Evolutionary conservation across 148 eudicot genomes (phyloP).

Genomic region (Persicaria tinctoria): DNA sequence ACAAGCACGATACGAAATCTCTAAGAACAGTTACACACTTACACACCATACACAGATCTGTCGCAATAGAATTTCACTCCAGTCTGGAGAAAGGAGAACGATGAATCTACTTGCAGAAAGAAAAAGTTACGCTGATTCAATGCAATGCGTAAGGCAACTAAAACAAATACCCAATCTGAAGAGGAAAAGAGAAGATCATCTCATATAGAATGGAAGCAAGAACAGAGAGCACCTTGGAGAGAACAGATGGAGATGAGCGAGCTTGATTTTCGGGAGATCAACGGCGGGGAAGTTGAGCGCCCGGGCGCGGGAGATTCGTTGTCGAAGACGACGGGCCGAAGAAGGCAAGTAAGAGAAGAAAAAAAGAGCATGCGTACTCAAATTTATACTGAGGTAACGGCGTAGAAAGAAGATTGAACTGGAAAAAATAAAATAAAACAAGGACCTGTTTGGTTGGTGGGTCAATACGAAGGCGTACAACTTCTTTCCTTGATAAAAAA

Average conservation of each 20-base stretch:
- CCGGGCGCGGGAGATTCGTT: background rate
- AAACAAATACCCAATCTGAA: background rate
- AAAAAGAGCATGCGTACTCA: background rate
- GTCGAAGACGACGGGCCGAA: background rate
- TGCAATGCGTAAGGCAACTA: background rate
- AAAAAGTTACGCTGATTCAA: background rate
- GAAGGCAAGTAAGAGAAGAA: background rate
- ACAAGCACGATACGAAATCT: background rate
- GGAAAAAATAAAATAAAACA: background rate
- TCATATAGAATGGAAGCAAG: background rate
- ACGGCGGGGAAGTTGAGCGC: background rate
- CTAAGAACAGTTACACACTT: background rate
- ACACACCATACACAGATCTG: background rate
- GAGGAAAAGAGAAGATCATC: background rate
- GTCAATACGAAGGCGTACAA: background rate
- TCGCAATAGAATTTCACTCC: background rate
- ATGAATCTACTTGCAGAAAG: background rate
- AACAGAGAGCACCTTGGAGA: conserved; percentile 3
- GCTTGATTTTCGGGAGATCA: background rate
- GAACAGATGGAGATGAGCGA: background rate
- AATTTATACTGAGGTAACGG: background rate
- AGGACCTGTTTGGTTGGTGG: background rate
- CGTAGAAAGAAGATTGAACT: background rate
- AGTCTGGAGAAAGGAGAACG: background rate
- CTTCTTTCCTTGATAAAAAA: no score